These are phyloP conservation scores for Xylariaceae sp. DNA, from an alignment of 2,329 filamentous ascomycete species.

Conservation along the genomic window DNA sequence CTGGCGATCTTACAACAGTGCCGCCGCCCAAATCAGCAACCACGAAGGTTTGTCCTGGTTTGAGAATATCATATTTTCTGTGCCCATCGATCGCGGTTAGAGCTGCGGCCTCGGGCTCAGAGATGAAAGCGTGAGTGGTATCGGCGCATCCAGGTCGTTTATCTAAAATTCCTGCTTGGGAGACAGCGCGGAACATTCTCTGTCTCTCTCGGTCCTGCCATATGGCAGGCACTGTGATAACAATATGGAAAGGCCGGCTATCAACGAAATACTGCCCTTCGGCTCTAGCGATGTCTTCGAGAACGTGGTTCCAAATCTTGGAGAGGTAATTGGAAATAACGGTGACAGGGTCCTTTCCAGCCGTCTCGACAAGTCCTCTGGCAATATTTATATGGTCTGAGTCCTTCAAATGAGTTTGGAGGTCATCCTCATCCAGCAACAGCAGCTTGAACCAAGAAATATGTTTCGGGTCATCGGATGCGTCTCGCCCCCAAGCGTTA, in stretches of 20 bases:
- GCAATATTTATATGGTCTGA: slow-evolving; percentile 34
- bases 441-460: slow-evolving; percentile 21
- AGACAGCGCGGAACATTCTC: slow-evolving; percentile 45
- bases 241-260: slow-evolving; percentile 41
- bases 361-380: accelerated
- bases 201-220: slow-evolving; percentile 49
- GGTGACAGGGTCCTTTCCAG: slow-evolving; percentile 34
- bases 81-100: slow-evolving; percentile 45
- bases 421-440: slow-evolving; percentile 8
- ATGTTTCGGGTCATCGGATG: neutral
- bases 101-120: slow-evolving; percentile 54
- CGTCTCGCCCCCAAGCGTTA: slow-evolving; percentile 10
- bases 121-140: slow-evolving; percentile 41
- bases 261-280: slow-evolving; percentile 34
- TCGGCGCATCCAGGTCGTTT: slow-evolving; percentile 33
- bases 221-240: slow-evolving; percentile 53
- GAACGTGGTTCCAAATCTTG: slow-evolving; percentile 42
- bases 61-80: slow-evolving; percentile 19
- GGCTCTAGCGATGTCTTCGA: slow-evolving; percentile 35
- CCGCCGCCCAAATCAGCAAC: slow-evolving; percentile 42
- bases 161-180: slow-evolving; percentile 45
- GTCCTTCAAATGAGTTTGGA: neutral
- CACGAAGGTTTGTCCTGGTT: slow-evolving; percentile 32
- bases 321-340: slow-evolving; percentile 43
- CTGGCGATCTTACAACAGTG: slow-evolving; percentile 32